Base-by-base conservation (phyloP, 257 asterid species). In the Fraxinus quadrangulata region DNA sequence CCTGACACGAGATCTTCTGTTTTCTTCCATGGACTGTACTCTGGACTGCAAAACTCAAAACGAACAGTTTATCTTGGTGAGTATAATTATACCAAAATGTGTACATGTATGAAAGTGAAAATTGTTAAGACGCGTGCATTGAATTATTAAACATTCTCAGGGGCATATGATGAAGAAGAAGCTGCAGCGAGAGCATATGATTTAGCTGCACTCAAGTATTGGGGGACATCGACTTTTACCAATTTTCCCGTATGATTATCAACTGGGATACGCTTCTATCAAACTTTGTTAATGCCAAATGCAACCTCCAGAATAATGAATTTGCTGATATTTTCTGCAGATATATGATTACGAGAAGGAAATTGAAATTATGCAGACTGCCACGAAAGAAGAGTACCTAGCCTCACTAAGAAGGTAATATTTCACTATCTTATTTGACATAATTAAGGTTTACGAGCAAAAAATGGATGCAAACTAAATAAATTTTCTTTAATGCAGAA, bases 151-250 rank as follows among this genome's bases (percentile, higher is more conserved):
- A 37, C 6, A 12, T 73, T 12, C 36, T 23, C 74, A 88, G 92
- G 92, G 73, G 92, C 88, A 74, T 86, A 81, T 83, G 90, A 88
- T 34, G 88, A 84, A 17, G 90, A 88, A 56, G 88, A 86, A 82
- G 88, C 92, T 34, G 92, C 92, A 80, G 92, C 92, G 47, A 71
- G 89, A 75, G 90, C 92, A 9, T 88, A 84, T 54, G 92, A 88
- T 73, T 84, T 88, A 70, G 90, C 90, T 13, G 92, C 89, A 76
- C 85, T 88, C 4, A 88, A 88, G 75, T 88, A 88, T 42, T 88
- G 91, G 91, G 91, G 91, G 63, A 76, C 80, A 78, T 80, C 89
- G 9, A 88, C 91, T 71, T 76, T 78, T 76, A 85, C 89, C 78
- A 88, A 88, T 73, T 88, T 85, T 71, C 87, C 86, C 2, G 91